These are phyloP conservation scores for Evernia prunastri DNA, from an alignment of 495 filamentous ascomycete genomes.

Conservation along the genomic window DNA sequence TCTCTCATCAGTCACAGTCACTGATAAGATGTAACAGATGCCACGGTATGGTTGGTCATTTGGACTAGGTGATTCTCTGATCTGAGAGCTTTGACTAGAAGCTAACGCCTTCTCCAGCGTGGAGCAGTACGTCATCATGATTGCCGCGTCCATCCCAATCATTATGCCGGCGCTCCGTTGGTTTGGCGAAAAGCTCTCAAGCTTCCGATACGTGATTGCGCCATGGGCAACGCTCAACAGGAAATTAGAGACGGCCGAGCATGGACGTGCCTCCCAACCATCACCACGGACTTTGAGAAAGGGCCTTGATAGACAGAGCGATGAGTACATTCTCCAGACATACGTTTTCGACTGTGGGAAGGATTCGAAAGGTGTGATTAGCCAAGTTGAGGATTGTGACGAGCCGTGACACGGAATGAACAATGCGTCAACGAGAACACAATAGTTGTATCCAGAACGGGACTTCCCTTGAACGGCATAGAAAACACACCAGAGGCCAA, in stretches of 20 bases:
- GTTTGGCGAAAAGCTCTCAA: background rate
- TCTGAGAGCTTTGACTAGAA: background rate
- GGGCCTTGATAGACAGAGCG: background rate
- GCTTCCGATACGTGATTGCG: background rate
- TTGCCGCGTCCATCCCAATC: conserved; percentile 1
- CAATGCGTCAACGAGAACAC: background rate
- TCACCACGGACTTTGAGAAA: background rate
- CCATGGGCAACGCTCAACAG: background rate
- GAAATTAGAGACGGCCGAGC: background rate
- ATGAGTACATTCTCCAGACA: background rate
- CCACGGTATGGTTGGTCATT: background rate
- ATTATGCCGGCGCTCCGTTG: background rate
- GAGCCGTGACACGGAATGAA: background rate
- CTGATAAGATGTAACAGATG: background rate
- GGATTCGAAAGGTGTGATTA: background rate
- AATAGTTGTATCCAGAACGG: too few species aligned
- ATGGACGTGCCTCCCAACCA: background rate
- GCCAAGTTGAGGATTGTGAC: too few species aligned
- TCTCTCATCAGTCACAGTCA: conserved; percentile 1
- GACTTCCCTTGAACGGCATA: too few species aligned
- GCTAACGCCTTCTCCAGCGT: conserved; percentile 1
- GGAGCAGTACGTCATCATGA: conserved; percentile 1
- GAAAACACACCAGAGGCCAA: too few species aligned
- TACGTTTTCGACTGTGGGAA: background rate
- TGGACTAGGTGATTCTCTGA: background rate